Evolutionary conservation across 345 rosid species (phyloP).

Genomic region (Murraya paniculata): DNA sequence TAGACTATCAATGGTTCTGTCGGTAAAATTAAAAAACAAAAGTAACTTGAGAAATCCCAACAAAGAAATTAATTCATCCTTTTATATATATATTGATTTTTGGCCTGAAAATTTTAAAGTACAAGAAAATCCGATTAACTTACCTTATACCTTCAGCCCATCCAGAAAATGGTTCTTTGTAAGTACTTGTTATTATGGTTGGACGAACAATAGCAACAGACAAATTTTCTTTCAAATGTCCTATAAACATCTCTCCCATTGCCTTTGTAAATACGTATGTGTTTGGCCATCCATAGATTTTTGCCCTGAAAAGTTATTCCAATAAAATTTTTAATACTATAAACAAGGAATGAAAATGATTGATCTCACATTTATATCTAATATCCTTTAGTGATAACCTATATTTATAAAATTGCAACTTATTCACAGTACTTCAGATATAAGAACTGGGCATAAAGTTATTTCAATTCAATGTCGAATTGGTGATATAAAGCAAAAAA

Average conservation of each 20-base stretch:
- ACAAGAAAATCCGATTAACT: too few species aligned
- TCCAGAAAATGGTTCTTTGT: slow-evolving; percentile 73
- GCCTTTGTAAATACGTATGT: slow-evolving; percentile 86
- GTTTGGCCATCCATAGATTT: slow-evolving; percentile 77
- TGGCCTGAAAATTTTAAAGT: too few species aligned
- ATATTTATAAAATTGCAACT: too few species aligned
- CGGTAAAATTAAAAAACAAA: neutral
- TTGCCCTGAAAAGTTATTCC: slow-evolving; percentile 44
- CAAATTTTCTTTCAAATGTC: slow-evolving; percentile 36
- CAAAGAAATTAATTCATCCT: neutral
- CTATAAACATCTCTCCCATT: slow-evolving; percentile 80
- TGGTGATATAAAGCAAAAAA: too few species aligned
- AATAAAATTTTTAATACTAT: neutral
- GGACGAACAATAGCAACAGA: slow-evolving; percentile 66
- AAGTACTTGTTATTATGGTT: slow-evolving; percentile 67
- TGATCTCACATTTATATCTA: too few species aligned
- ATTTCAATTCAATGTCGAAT: too few species aligned
- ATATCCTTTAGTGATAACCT: too few species aligned
- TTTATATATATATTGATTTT: too few species aligned
- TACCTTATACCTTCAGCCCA: slow-evolving; percentile 85
- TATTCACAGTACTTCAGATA: too few species aligned
- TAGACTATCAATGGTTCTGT: slow-evolving; percentile 82
- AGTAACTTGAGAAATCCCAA: neutral
- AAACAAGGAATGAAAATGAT: neutral
- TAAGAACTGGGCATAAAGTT: too few species aligned